phyloP scores from a whole-genome alignment of 1,284 basidiomycete species.

The Paramarasmius palmivorus region DNA sequence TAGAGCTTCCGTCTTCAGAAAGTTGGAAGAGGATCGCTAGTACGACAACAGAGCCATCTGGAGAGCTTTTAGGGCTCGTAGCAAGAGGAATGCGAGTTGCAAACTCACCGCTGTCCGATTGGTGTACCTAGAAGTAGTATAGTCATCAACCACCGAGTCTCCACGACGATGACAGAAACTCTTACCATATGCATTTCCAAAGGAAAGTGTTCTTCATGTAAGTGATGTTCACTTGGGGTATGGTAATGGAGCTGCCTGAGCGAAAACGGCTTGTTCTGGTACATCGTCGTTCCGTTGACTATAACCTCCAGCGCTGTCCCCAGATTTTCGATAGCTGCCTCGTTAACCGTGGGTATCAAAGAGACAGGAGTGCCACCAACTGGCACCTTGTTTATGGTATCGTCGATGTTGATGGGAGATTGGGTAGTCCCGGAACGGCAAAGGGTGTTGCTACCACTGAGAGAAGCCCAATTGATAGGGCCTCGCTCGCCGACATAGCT shows the following conservation, averaged over 20 bases:
- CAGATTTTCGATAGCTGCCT: constrained; percentile 8
- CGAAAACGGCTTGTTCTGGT: constrained; percentile 5
- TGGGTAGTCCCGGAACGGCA: background rate
- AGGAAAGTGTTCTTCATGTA: constrained; percentile 10
- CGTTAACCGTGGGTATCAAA: background rate
- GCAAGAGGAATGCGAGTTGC: background rate
- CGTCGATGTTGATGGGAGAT: constrained; percentile 1
- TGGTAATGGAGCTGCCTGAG: constrained; percentile 14
- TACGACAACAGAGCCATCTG: constrained; percentile 7
- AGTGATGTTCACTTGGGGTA: constrained; percentile 11
- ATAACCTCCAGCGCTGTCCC: constrained; percentile 11
- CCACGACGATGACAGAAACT: too few species aligned
- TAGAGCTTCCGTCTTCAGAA: background rate
- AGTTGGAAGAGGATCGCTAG: constrained; percentile 5
- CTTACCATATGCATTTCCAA: constrained; percentile 14
- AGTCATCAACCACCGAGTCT: background rate
- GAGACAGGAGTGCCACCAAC: background rate
- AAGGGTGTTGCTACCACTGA: background rate
- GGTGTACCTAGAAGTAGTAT: background rate
- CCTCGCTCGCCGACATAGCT: background rate
- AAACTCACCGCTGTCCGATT: constrained; percentile 2
- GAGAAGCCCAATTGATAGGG: background rate
- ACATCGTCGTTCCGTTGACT: constrained; percentile 6
- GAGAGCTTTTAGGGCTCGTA: background rate
- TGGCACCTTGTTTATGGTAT: background rate